Conservation (phyloP, 2,329 filamentous ascomycete species). For the Aspergillus sp. region DNA sequence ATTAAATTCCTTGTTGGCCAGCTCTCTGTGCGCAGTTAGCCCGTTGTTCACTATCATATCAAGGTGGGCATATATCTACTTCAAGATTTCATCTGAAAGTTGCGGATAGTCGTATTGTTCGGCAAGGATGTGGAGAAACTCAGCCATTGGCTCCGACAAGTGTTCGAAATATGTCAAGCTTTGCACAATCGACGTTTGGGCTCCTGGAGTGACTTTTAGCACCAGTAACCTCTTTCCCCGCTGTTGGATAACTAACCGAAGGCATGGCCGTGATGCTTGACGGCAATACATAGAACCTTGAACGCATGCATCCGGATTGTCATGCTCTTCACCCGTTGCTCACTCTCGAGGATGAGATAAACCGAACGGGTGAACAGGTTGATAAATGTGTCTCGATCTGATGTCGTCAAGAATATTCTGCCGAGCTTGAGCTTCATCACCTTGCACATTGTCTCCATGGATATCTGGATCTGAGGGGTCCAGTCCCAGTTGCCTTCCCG, state of each 20-base stretch:
- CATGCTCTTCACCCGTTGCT: constrained; percentile 81
- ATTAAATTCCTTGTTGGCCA: constrained; percentile 97
- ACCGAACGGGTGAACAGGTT: constrained; percentile 84
- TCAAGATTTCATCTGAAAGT: constrained; percentile 82
- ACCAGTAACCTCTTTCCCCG: background rate
- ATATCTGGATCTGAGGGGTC: constrained; percentile 73
- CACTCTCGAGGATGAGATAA: constrained; percentile 89
- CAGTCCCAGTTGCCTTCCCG: constrained; percentile 81
- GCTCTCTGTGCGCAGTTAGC: constrained; percentile 50
- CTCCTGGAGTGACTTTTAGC: constrained; percentile 47
- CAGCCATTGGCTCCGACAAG: constrained; percentile 97
- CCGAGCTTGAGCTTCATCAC: constrained; percentile 85
- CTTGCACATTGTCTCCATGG: constrained; percentile 91
- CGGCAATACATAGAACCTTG: constrained; percentile 89
- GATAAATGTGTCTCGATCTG: constrained; percentile 91
- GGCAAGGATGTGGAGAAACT: constrained; percentile 89
- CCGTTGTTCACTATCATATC: background rate
- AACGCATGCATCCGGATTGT: constrained; percentile 93
- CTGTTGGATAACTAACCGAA: constrained; percentile 56
- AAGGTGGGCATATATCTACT: constrained; percentile 23
- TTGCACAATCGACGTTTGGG: constrained; percentile 96
- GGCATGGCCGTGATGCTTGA: constrained; percentile 95
- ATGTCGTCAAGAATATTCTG: constrained; percentile 91
- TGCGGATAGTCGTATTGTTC: constrained; percentile 98
- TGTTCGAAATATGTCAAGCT: constrained; percentile 98